Evolutionary conservation across 495 filamentous ascomycete genomes (phyloP), one percentile per base, ranked within the genome.

Genomic region (Talaromyces wortmannii): DNA sequence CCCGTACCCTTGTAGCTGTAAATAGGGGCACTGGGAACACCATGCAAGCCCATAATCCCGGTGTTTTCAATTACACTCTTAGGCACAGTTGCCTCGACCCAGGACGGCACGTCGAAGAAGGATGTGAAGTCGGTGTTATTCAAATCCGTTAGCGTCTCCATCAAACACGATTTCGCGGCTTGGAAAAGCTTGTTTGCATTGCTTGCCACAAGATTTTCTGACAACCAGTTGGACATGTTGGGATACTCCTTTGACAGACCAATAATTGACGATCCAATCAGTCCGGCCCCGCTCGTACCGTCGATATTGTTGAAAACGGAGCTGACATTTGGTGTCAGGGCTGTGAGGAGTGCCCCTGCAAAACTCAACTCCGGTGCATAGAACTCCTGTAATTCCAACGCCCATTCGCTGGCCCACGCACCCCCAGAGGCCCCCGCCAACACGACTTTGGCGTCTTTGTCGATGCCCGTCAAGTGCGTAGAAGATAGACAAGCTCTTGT

Each of bases 251-350:
- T 40, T 40, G 36, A 8, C 2, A 40, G 36, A 13, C 36, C 36
- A 40, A 40, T 8, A 40, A 40, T 13, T 10, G 8, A 8, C 36
- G 36, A 40, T 10, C 8, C 36, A 5, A 40, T 40, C 1, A 40
- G 36, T 13, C 36, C 36, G 5, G 94, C 94, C 1, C 94, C 94
- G 0, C 90, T 95, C 10, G 94, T 98, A 49, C 94, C 94, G 64
- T 96, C 94, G 92, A 98, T 98, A 45, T 76, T 82, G 40, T 70
- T 84, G 66, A 97, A 94, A 12, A 97, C 83, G 4, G 91, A 81
- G 6, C 79, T 80, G 13, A 87, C 85, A 40, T 40, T 40, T 2
- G 36, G 36, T 5, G 36, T 40, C 13, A 40, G 13, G 13, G 36
- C 36, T 40, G 36, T 40, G 13, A 40, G 36, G 8, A 40, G 36